Conservation (phyloP, 2,329 filamentous ascomycete species). For the Cryphonectria radicalis region DNA sequence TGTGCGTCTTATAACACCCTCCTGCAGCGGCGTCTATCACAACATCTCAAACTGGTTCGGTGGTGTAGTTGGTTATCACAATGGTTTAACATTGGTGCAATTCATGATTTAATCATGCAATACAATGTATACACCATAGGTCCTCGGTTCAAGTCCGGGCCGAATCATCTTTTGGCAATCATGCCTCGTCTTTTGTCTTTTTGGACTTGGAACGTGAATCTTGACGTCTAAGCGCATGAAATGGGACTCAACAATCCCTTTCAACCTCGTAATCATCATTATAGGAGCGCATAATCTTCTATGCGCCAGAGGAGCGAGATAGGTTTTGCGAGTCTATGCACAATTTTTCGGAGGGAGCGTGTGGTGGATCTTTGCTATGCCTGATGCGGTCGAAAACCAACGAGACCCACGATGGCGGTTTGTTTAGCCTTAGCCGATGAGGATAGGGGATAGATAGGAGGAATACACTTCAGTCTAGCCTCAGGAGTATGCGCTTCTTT, state of each 20-base stretch:
- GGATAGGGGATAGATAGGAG: background rate
- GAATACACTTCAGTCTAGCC: background rate
- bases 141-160: constrained; percentile 24
- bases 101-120: background rate
- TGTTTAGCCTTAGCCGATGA: background rate
- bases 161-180: constrained; percentile 9
- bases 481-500: background rate
- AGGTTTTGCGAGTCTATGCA: background rate
- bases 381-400: background rate
- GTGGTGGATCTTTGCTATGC: constrained; percentile 10
- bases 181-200: background rate
- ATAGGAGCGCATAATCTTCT: background rate
- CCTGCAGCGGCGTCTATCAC: background rate
- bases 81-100: constrained; percentile 14
- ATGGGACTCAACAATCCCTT: background rate
- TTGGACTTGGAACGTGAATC: no score
- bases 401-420: background rate
- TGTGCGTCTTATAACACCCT: background rate
- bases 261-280: background rate
- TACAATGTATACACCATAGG: constrained; percentile 10
- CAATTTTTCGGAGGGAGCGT: constrained; percentile 1
- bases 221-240: background rate
- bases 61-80: constrained; percentile 26
- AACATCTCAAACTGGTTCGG: background rate
- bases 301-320: background rate